These are phyloP conservation scores for Simmondsia chinensis DNA, from an alignment of 148 eudicot genomes.

Conservation along the genomic window DNA sequence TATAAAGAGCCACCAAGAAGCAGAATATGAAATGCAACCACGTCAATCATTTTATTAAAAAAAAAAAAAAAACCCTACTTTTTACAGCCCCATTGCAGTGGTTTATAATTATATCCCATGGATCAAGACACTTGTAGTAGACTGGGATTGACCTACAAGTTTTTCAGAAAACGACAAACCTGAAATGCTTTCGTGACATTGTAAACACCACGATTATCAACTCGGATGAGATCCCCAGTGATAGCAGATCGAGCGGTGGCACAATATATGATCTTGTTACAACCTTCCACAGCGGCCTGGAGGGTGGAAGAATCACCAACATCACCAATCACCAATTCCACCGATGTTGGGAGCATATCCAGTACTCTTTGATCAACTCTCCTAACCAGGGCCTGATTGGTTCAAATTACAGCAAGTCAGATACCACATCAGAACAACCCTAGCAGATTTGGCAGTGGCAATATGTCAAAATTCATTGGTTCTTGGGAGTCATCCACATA, in stretches of 20 bases:
- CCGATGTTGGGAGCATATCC: constrained; percentile 94
- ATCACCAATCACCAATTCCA: constrained; percentile 78
- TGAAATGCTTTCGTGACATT: constrained; percentile 86
- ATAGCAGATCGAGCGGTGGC: constrained; percentile 97
- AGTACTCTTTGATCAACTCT: constrained; percentile 49
- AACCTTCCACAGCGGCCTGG: constrained; percentile 57
- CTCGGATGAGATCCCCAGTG: constrained; percentile 87
- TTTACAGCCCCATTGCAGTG: too few relatives aligned
- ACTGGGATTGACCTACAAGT: not conserved
- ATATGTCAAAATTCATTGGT: too few relatives aligned
- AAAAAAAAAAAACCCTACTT: too few relatives aligned
- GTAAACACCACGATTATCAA: constrained; percentile 80
- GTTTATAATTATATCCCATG: too few relatives aligned
- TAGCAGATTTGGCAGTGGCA: too few relatives aligned
- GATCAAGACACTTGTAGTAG: too few relatives aligned
- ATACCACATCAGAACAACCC: too few relatives aligned
- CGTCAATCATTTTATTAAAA: too few relatives aligned
- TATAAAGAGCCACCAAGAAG: too few relatives aligned
- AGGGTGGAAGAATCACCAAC: constrained; percentile 79
- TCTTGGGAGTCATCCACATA: too few relatives aligned
- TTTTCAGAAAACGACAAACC: constrained; percentile 25
- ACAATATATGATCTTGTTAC: constrained; percentile 85
- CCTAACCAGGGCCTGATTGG: constrained; percentile 73
- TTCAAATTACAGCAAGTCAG: not conserved
- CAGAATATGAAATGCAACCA: too few relatives aligned